These are phyloP conservation scores for Botrytis cinerea DNA, from an alignment of 2,329 filamentous ascomycete genomes.

Conservation along the genomic window DNA sequence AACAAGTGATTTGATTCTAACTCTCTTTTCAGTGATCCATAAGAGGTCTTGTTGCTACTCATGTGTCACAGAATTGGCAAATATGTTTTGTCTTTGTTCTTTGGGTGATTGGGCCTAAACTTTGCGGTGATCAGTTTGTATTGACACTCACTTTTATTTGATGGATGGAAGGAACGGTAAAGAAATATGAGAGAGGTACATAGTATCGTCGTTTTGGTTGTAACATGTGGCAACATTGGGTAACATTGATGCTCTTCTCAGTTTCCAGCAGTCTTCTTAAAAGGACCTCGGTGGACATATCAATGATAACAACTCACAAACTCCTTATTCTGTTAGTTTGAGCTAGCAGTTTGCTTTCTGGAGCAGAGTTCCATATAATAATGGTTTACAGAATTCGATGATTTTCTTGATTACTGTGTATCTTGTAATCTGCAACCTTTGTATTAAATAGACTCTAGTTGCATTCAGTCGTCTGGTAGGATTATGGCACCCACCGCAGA, in stretches of 20 bases:
- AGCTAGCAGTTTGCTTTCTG: not conserved
- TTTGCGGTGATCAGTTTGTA: not conserved
- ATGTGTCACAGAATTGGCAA: not conserved
- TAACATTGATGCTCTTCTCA: not conserved
- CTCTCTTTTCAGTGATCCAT: no score
- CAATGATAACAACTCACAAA: not conserved
- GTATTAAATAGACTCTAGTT: not conserved
- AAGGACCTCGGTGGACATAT: not conserved
- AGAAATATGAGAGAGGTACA: not conserved
- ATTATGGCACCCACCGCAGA: no score
- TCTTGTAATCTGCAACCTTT: not conserved
- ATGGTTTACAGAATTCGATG: no score
- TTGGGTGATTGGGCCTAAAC: not conserved
- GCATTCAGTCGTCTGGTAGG: not conserved
- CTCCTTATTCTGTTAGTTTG: not conserved
- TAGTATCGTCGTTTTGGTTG: not conserved
- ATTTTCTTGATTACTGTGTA: no score
- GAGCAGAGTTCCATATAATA: not conserved
- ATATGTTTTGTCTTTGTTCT: not conserved
- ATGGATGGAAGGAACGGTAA: not conserved
- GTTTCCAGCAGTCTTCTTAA: not conserved
- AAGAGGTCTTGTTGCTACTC: not conserved
- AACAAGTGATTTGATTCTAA: no score
- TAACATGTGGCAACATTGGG: not conserved
- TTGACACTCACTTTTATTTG: not conserved